A percentile compares a stretch with the other conserved stretches of the same genome.
phyloP scores from a whole-genome alignment of 2,329 filamentous ascomycete species.

The Colletotrichum incanum region DNA sequence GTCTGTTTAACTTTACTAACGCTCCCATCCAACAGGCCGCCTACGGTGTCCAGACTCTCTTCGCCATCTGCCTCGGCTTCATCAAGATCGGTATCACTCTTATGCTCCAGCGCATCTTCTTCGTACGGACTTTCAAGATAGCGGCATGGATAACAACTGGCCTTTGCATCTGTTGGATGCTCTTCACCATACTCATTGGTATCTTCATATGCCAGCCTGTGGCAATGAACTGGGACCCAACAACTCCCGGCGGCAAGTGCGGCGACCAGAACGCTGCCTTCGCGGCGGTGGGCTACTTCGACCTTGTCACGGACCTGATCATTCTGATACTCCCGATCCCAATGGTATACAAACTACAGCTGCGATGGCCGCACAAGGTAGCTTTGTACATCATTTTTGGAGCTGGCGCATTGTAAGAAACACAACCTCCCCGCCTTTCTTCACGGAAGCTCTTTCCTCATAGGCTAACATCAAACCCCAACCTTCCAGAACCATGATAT shows the following conservation, averaged over 20 bases:
- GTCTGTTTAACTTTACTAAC: not conserved
- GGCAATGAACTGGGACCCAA: constrained; percentile 53
- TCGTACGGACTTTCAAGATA: not conserved
- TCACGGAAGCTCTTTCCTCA: not conserved
- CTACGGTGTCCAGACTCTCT: constrained; percentile 16
- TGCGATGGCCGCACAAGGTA: constrained; percentile 50
- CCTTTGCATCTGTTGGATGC: constrained; percentile 17
- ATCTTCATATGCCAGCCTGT: constrained; percentile 54
- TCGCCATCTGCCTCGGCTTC: constrained; percentile 22
- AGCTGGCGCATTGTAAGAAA: constrained; percentile 51
- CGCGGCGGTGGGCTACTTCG: constrained; percentile 50
- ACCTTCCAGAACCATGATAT: constrained; percentile 49
- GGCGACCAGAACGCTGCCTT: constrained; percentile 51
- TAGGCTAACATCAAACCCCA: not conserved
- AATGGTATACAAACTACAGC: constrained; percentile 49
- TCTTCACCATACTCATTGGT: constrained; percentile 14
- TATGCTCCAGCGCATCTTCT: constrained; percentile 28
- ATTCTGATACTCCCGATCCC: constrained; percentile 52
- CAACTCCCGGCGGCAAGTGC: constrained; percentile 52
- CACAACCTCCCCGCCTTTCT: not conserved
- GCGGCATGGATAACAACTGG: constrained; percentile 8
- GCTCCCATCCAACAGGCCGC: not conserved
- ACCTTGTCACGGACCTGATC: constrained; percentile 51
- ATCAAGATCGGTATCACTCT: constrained; percentile 29
- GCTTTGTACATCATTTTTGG: constrained; percentile 50